Percentiles rank a stretch among this genome's conserved stretches.
phyloP scores from a whole-genome alignment of 2,329 filamentous ascomycete genomes.

The Xylaria polymorpha region DNA sequence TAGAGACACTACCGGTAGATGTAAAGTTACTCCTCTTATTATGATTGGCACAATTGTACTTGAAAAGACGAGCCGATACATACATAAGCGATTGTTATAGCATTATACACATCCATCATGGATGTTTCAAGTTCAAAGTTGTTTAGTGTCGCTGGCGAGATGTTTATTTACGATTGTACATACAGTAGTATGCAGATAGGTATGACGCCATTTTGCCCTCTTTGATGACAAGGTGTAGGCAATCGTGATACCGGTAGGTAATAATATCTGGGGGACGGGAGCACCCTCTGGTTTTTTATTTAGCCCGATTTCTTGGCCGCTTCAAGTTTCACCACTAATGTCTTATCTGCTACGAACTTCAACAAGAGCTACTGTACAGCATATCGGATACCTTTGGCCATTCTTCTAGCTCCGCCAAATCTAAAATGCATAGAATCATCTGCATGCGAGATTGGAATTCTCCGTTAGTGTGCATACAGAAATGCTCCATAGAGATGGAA shows the following conservation, averaged over 20 bases:
- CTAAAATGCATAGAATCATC: no score
- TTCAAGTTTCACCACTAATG: no score
- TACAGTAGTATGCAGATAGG: no score
- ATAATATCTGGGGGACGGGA: slow-evolving; percentile 7
- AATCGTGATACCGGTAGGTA: no score
- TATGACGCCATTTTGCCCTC: slow-evolving; percentile 13
- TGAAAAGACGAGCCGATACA: neutral
- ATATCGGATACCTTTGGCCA: neutral
- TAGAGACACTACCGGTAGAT: no score
- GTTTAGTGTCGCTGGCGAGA: neutral
- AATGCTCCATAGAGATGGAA: no score
- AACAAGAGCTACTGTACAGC: neutral
- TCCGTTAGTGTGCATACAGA: no score
- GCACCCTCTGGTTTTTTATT: neutral
- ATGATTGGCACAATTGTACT: neutral
- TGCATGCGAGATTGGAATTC: no score
- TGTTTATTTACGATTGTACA: neutral
- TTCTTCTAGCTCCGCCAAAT: no score
- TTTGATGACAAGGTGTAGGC: neutral
- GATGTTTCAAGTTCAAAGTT: neutral
- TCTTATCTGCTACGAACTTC: neutral
- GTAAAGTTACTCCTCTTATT: neutral
- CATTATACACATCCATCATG: neutral
- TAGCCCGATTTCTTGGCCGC: neutral
- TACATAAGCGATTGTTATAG: neutral